Evolutionary conservation across 768 basidiomycete species (phyloP).

Genomic region (Lactarius hengduanensis): DNA sequence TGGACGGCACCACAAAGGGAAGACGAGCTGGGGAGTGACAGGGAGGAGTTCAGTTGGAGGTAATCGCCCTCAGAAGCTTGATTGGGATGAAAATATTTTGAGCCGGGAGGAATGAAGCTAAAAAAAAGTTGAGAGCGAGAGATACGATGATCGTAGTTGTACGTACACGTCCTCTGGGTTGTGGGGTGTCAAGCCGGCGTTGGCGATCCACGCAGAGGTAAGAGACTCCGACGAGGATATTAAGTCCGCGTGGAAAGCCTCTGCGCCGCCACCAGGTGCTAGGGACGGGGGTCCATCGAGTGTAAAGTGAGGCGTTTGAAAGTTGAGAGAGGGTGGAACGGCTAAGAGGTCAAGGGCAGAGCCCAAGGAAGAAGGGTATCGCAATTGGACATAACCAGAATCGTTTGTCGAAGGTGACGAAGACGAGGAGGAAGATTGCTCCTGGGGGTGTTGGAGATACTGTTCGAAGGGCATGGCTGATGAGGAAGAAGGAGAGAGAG

Average conservation of each 20-base stretch:
- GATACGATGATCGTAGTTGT: background rate
- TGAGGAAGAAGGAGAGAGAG: slow-evolving; percentile 6
- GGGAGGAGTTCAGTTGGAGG: slow-evolving; percentile 1
- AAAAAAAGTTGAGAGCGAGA: slow-evolving; percentile 10
- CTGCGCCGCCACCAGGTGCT: slow-evolving; percentile 71
- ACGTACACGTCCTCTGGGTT: slow-evolving; percentile 24
- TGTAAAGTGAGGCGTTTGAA: slow-evolving; percentile 70
- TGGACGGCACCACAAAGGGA: slow-evolving; percentile 21
- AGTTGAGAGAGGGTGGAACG: slow-evolving; percentile 30
- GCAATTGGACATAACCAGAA: slow-evolving; percentile 15
- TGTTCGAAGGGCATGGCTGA: slow-evolving; percentile 28
- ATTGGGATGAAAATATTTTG: slow-evolving; percentile 14
- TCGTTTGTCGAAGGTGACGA: slow-evolving; percentile 18
- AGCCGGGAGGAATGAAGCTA: slow-evolving; percentile 9
- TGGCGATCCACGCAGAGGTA: slow-evolving; percentile 27
- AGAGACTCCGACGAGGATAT: slow-evolving; percentile 20
- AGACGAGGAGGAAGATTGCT: slow-evolving; percentile 13
- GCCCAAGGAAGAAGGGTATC: slow-evolving; percentile 16
- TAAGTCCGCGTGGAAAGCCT: slow-evolving; percentile 50
- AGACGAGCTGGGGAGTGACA: slow-evolving; percentile 1
- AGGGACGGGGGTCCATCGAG: slow-evolving; percentile 55
- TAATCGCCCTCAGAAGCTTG: slow-evolving; percentile 14
- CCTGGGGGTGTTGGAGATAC: slow-evolving; percentile 23
- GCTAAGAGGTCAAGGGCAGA: slow-evolving; percentile 15
- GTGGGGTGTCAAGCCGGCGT: slow-evolving; percentile 20